These are phyloP conservation scores for Coemansia furcata DNA, from an alignment of 192 early-diverging fungal species.

Conservation along the genomic window DNA sequence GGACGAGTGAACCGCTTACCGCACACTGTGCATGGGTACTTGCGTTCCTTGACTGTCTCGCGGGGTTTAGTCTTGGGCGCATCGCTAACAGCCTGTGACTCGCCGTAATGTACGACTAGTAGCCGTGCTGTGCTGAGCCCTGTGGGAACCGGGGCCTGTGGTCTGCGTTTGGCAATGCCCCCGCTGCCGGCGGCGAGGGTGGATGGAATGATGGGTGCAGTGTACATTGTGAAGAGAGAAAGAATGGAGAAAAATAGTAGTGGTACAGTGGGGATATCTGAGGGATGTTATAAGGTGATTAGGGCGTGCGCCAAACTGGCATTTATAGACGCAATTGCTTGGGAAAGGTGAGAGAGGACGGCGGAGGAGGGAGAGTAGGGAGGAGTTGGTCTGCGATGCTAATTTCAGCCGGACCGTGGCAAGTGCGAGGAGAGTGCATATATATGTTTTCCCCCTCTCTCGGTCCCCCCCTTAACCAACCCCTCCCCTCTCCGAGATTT, in stretches of 20 bases:
- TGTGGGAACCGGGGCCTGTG: neutral
- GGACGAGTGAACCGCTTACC: constrained; percentile 46
- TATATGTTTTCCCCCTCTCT: neutral
- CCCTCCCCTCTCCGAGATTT: neutral
- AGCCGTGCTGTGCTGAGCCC: constrained; percentile 1
- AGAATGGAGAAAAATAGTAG: neutral
- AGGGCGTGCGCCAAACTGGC: neutral
- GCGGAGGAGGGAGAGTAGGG: neutral
- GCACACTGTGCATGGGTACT: constrained; percentile 43
- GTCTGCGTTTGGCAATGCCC: constrained; percentile 7
- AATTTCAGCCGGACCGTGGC: constrained; percentile 4
- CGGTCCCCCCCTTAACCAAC: neutral
- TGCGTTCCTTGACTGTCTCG: constrained; percentile 41
- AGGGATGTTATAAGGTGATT: neutral
- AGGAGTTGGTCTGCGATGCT: neutral
- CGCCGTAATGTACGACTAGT: neutral
- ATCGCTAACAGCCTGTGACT: neutral
- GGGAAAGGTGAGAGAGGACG: neutral
- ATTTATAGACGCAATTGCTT: neutral
- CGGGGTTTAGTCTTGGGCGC: constrained; percentile 6
- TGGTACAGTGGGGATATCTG: neutral
- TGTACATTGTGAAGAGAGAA: neutral
- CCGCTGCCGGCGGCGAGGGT: constrained; percentile 4
- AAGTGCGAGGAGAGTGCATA: neutral
- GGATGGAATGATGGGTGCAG: constrained; percentile 1